Percentiles rank a stretch among this genome's conserved stretches.
phyloP scores from a whole-genome alignment of 2,329 filamentous ascomycete species.

The Epichloe scottii region DNA sequence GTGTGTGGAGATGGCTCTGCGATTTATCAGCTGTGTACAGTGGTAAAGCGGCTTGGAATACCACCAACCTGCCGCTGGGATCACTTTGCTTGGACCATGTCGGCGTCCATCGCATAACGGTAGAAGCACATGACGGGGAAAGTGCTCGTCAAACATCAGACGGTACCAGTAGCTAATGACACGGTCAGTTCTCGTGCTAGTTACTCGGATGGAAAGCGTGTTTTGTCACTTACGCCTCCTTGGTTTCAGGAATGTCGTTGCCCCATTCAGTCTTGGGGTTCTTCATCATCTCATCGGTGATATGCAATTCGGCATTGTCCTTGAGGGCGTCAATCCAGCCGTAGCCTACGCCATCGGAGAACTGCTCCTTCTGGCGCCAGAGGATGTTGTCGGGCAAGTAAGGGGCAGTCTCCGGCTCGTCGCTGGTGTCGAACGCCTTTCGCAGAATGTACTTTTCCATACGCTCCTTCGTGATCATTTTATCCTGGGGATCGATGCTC shows the following conservation, averaged over 20 bases:
- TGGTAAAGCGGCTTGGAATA: background rate
- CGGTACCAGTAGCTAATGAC: conserved; percentile 78
- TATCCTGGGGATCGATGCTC: conserved; percentile 88
- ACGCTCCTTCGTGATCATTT: conserved; percentile 81
- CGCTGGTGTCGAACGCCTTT: conserved; percentile 90
- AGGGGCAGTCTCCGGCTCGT: conserved; percentile 66
- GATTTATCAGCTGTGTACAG: conserved; percentile 10
- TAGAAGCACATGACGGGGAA: conserved; percentile 80
- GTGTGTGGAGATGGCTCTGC: conserved; percentile 64
- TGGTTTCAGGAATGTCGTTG: conserved; percentile 80
- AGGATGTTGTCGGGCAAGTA: conserved; percentile 96
- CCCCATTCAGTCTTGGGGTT: conserved; percentile 97
- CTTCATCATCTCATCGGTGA: conserved; percentile 97
- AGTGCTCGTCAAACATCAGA: conserved; percentile 97
- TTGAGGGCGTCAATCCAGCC: conserved; percentile 98
- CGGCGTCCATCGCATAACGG: conserved; percentile 92
- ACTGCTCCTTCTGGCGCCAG: conserved; percentile 99
- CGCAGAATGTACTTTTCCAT: conserved; percentile 98
- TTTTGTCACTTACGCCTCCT: conserved; percentile 62
- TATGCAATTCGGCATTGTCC: conserved; percentile 78
- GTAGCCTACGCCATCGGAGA: conserved; percentile 96
- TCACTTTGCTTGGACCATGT: conserved; percentile 96
- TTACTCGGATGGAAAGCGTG: too few species aligned
- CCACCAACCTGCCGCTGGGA: conserved; percentile 68
- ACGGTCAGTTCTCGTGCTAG: background rate